Conservation (phyloP, 208 protist genomes). For the Blechomonas ayalai region DNA sequence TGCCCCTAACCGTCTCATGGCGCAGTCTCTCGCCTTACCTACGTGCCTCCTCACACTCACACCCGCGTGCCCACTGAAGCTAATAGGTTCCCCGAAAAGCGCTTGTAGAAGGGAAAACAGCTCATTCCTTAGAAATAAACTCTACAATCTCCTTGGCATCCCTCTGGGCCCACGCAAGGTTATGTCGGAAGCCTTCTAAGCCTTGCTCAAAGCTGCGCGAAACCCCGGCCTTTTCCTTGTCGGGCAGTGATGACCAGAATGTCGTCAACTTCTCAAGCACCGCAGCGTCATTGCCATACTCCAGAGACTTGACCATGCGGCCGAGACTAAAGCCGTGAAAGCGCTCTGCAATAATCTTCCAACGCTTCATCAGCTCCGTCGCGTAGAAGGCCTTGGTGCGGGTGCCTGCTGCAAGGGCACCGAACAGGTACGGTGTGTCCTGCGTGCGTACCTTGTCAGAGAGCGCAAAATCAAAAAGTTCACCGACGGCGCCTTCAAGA, state of each 20-base stretch:
- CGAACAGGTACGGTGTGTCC: constrained; percentile 47
- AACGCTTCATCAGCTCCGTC: constrained; percentile 28
- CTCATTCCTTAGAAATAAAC: too few relatives aligned
- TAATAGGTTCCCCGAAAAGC: neutral
- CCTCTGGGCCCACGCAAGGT: constrained; percentile 25
- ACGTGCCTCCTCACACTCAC: too few relatives aligned
- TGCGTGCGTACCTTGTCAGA: constrained; percentile 60
- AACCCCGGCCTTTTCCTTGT: constrained; percentile 28
- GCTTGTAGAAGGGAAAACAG: too few relatives aligned
- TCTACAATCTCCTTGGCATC: constrained; percentile 18
- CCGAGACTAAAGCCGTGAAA: constrained; percentile 43
- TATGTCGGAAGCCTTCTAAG: constrained; percentile 37
- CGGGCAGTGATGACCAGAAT: constrained; percentile 32
- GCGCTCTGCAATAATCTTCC: constrained; percentile 28
- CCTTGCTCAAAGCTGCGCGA: constrained; percentile 43
- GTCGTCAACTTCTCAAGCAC: constrained; percentile 29
- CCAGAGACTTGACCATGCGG: constrained; percentile 38
- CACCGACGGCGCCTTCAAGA: constrained; percentile 17
- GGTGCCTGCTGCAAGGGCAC: constrained; percentile 22
- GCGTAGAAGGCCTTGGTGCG: constrained; percentile 17
- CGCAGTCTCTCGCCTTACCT: too few relatives aligned
- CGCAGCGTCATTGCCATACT: constrained; percentile 20
- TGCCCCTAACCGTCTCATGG: too few relatives aligned
- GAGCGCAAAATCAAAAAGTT: constrained; percentile 51
- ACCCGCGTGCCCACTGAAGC: neutral